Evolutionary conservation across 1,284 basidiomycete species (phyloP).

Genomic region (Microbotryum intermedium): DNA sequence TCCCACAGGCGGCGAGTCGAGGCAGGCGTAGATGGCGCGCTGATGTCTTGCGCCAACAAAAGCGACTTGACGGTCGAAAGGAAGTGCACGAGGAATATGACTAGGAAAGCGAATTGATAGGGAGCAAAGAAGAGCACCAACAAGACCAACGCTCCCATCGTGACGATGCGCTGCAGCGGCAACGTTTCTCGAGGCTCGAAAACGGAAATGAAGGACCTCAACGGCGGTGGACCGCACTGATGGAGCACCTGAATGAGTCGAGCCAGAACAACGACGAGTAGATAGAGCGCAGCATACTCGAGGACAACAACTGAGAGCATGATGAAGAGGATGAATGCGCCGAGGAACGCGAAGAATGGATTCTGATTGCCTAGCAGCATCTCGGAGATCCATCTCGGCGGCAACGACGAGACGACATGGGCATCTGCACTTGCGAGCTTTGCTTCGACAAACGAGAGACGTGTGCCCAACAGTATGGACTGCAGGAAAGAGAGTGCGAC

Average conservation of each 20-base stretch:
- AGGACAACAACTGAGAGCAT: slow-evolving; percentile 8
- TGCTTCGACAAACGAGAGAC: neutral
- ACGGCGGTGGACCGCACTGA: neutral
- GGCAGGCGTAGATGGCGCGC: neutral
- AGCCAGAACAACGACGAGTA: slow-evolving; percentile 7
- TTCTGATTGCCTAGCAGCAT: slow-evolving; percentile 26
- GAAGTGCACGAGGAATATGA: slow-evolving; percentile 68
- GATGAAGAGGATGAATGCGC: slow-evolving; percentile 17
- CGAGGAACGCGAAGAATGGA: slow-evolving; percentile 15
- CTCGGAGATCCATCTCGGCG: slow-evolving; percentile 23
- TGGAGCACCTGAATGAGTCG: neutral
- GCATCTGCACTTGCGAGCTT: too few species aligned
- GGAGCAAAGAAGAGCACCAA: slow-evolving; percentile 67
- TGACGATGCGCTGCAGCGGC: slow-evolving; percentile 42
- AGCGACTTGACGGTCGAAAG: slow-evolving; percentile 35
- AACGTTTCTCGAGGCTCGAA: slow-evolving; percentile 8
- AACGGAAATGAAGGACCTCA: neutral
- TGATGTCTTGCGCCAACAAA: slow-evolving; percentile 8
- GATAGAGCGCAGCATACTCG: slow-evolving; percentile 11
- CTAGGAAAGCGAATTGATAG: slow-evolving; percentile 81
- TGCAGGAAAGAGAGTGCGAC: slow-evolving; percentile 13
- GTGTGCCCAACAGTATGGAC: slow-evolving; percentile 6
- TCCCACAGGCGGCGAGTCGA: slow-evolving; percentile 5
- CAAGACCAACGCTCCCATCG: slow-evolving; percentile 54
- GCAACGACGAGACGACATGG: neutral